Evolutionary conservation across 2,329 filamentous ascomycete genomes (phyloP).

Genomic region (Aureobasidium namibiae): DNA sequence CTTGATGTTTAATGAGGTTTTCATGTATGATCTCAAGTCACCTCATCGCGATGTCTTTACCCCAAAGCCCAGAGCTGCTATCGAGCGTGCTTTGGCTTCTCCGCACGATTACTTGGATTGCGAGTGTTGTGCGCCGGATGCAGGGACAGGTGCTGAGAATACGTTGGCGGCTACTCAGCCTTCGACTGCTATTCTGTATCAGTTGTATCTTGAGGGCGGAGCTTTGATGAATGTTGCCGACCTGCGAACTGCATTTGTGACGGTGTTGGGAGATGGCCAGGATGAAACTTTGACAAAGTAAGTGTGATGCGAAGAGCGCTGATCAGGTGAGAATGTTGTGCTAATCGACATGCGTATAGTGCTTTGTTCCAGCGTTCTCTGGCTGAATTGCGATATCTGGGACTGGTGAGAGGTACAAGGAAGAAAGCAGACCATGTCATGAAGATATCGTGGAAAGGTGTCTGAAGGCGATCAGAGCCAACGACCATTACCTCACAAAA

Average conservation of each 20-base stretch:
- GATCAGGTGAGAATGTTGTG: not conserved
- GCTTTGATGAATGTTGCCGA: slow-evolving; percentile 71
- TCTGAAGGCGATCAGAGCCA: slow-evolving; percentile 33
- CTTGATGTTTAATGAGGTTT: slow-evolving; percentile 60
- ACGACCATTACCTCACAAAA: not conserved
- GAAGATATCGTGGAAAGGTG: slow-evolving; percentile 73
- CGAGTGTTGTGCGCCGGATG: slow-evolving; percentile 50
- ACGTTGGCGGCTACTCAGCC: slow-evolving; percentile 55
- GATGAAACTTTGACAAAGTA: slow-evolving; percentile 32
- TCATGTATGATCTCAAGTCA: slow-evolving; percentile 64
- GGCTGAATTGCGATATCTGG: slow-evolving; percentile 76
- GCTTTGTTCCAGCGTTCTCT: slow-evolving; percentile 77
- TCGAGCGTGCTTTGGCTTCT: slow-evolving; percentile 62
- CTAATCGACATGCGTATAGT: slow-evolving; percentile 25
- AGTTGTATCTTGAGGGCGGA: slow-evolving; percentile 70
- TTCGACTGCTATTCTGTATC: slow-evolving; percentile 65
- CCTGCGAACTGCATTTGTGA: slow-evolving; percentile 68
- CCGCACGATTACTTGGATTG: slow-evolving; percentile 74
- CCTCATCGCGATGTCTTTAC: slow-evolving; percentile 68
- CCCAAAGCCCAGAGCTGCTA: slow-evolving; percentile 59
- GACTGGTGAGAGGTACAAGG: slow-evolving; percentile 79
- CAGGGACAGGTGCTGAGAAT: slow-evolving; percentile 29
- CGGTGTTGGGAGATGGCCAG: slow-evolving; percentile 46
- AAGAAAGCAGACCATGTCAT: slow-evolving; percentile 90
- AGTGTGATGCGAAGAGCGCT: too few relatives aligned